phyloP scores from a whole-genome alignment of 495 filamentous ascomycete genomes.

The Penicillium canariense region DNA sequence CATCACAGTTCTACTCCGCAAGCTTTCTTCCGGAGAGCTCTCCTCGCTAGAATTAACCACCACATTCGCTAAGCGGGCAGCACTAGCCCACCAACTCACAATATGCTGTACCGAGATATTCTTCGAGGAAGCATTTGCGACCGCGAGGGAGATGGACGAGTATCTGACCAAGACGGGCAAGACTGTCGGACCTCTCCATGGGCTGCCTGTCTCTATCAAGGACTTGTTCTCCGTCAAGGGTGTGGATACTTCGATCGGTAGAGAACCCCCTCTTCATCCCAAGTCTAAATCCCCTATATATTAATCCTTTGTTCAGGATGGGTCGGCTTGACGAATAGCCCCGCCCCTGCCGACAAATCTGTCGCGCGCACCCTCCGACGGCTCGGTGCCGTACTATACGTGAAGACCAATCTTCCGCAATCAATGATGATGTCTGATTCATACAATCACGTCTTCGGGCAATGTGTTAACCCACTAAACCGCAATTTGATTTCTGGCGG shows the following conservation, averaged over 20 bases:
- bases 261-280: background rate
- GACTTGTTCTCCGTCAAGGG: slow-evolving; percentile 62
- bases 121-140: slow-evolving; percentile 46
- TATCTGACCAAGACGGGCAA: slow-evolving; percentile 37
- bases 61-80: slow-evolving; percentile 60
- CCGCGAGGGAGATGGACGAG: slow-evolving; percentile 43
- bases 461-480: slow-evolving; percentile 58
- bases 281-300: background rate
- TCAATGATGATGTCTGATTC: slow-evolving; percentile 60
- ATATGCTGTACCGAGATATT: slow-evolving; percentile 68
- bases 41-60: slow-evolving; percentile 47
- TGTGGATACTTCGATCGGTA: slow-evolving; percentile 48
- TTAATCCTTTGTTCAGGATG: slow-evolving; percentile 23
- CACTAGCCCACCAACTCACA: slow-evolving; percentile 54
- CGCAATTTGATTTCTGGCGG: slow-evolving; percentile 57
- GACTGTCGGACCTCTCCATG: slow-evolving; percentile 61
- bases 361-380: slow-evolving; percentile 31
- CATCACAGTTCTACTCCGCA: slow-evolving; percentile 39
- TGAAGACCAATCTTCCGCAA: slow-evolving; percentile 62
- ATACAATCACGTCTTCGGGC: slow-evolving; percentile 44
- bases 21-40: slow-evolving; percentile 45
- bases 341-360: slow-evolving; percentile 28
- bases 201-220: slow-evolving; percentile 66
- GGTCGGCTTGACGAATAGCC: slow-evolving; percentile 36
- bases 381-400: slow-evolving; percentile 54